A percentile compares a stretch with the other conserved stretches of the same genome.
Evolutionary conservation across 2,329 filamentous ascomycete species (phyloP).

Genomic region (Colletotrichum tamarilloi): DNA sequence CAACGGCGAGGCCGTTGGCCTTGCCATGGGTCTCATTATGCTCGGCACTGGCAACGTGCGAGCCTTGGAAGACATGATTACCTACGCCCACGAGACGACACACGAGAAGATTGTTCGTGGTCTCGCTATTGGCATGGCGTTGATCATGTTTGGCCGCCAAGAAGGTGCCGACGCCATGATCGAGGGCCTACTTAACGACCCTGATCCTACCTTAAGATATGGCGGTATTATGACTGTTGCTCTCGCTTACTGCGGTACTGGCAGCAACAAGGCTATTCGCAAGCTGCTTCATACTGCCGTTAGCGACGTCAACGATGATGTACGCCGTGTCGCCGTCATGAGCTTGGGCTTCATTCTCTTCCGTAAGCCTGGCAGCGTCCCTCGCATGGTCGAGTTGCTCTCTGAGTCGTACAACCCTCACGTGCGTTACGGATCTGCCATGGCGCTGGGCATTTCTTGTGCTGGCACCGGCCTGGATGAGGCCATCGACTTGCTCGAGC

Average conservation of each 20-base stretch:
- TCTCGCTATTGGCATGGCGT: conserved; percentile 93
- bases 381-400: conserved; percentile 97
- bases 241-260: conserved; percentile 94
- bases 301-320: conserved; percentile 97
- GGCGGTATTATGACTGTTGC: conserved; percentile 99
- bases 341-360: conserved; percentile 98
- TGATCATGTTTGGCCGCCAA: conserved; percentile 98
- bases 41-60: conserved; percentile 95
- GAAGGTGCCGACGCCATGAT: conserved; percentile 96
- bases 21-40: conserved; percentile 98
- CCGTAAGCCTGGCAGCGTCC: conserved; percentile 95
- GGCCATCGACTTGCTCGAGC: conserved; percentile 95
- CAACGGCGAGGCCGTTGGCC: conserved; percentile 94
- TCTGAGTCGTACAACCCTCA: conserved; percentile 99
- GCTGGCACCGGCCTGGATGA: conserved; percentile 96
- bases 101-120: conserved; percentile 99
- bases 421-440: conserved; percentile 95
- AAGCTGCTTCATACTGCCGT: conserved; percentile 96
- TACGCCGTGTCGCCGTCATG: conserved; percentile 95
- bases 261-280: conserved; percentile 98
- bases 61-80: conserved; percentile 95
- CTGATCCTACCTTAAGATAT: conserved; percentile 92
- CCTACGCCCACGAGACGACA: conserved; percentile 96
- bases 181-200: conserved; percentile 90
- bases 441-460: conserved; percentile 98